phyloP scores from a whole-genome alignment of 1,139 yeast species.

The Yamadazyma oceani region DNA sequence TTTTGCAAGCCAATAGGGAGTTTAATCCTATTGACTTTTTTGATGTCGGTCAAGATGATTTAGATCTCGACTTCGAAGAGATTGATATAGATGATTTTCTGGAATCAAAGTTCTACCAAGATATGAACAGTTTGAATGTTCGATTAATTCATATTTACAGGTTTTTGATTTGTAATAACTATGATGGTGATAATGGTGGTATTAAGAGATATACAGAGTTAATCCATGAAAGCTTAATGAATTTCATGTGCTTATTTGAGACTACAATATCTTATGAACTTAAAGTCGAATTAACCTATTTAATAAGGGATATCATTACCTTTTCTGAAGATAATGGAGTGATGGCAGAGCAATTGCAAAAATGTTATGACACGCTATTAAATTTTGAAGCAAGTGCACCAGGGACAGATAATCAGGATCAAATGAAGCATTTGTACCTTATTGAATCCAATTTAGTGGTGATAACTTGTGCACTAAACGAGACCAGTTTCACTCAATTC shows the following conservation, averaged over 20 bases:
- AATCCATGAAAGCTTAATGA: slow-evolving; percentile 3
- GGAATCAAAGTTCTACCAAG: slow-evolving; percentile 6
- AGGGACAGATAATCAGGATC: not conserved
- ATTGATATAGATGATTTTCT: slow-evolving; percentile 6
- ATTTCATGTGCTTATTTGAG: slow-evolving; percentile 4
- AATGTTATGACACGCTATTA: slow-evolving; percentile 4
- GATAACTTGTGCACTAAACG: slow-evolving; percentile 4
- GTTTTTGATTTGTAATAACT: slow-evolving; percentile 12
- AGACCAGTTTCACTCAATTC: slow-evolving; percentile 2
- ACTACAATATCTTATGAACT: not conserved
- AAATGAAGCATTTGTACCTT: no score
- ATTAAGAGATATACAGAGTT: slow-evolving; percentile 4
- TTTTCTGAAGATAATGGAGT: slow-evolving; percentile 10
- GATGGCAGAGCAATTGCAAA: slow-evolving; percentile 1
- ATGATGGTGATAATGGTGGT: slow-evolving; percentile 10
- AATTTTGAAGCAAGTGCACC: not conserved
- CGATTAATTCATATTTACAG: slow-evolving; percentile 8
- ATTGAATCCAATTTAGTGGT: slow-evolving; percentile 5
- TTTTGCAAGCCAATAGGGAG: slow-evolving; percentile 3
- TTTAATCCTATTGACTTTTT: slow-evolving; percentile 12
- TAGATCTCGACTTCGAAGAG: slow-evolving; percentile 4
- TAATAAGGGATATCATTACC: slow-evolving; percentile 15
- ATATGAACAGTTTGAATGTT: slow-evolving; percentile 5
- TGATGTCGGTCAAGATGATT: slow-evolving; percentile 1
- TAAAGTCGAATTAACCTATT: slow-evolving; percentile 6